Conservation (phyloP, 2,329 filamentous ascomycete genomes). For the Chaetomium olivaceum region DNA sequence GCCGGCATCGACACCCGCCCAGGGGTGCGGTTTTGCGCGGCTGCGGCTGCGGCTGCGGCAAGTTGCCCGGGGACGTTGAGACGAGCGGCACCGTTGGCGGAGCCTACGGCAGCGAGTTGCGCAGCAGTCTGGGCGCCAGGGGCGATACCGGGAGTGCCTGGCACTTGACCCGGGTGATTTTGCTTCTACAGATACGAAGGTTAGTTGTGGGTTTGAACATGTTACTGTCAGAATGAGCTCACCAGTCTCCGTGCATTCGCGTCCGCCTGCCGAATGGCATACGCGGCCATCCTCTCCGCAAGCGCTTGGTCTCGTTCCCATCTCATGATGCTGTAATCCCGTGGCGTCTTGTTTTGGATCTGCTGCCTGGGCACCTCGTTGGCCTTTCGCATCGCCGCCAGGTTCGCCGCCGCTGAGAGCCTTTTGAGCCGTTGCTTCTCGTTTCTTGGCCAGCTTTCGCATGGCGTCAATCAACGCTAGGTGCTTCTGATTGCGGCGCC, state of each 20-base stretch:
- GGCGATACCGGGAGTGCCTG: slow-evolving; percentile 43
- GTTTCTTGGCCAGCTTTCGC: slow-evolving; percentile 92
- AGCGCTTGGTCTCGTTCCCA: slow-evolving; percentile 78
- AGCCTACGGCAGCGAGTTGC: slow-evolving; percentile 34
- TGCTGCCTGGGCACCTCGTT: slow-evolving; percentile 58
- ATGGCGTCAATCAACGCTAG: slow-evolving; percentile 89
- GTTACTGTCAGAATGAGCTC: not conserved
- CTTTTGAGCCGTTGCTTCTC: slow-evolving; percentile 82
- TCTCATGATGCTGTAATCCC: slow-evolving; percentile 87
- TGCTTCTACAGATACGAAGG: slow-evolving; percentile 30
- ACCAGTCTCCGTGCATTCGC: slow-evolving; percentile 44
- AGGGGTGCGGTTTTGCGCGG: slow-evolving; percentile 46
- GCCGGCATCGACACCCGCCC: slow-evolving; percentile 57
- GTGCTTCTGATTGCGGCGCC: slow-evolving; percentile 82
- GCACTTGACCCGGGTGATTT: slow-evolving; percentile 47
- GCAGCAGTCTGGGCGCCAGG: slow-evolving; percentile 42
- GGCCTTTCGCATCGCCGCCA: slow-evolving; percentile 79
- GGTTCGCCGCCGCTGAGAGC: slow-evolving; percentile 73
- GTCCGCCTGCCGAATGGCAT: slow-evolving; percentile 38
- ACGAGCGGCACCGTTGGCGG: slow-evolving; percentile 42
- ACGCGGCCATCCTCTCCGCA: slow-evolving; percentile 56
- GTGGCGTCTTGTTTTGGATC: slow-evolving; percentile 69
- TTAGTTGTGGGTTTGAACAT: slow-evolving; percentile 4
- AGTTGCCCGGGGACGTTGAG: slow-evolving; percentile 49
- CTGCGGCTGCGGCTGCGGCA: slow-evolving; percentile 46